Evolutionary conservation across 345 rosid genomes (phyloP).

Genomic region (Eutrema japonicum): DNA sequence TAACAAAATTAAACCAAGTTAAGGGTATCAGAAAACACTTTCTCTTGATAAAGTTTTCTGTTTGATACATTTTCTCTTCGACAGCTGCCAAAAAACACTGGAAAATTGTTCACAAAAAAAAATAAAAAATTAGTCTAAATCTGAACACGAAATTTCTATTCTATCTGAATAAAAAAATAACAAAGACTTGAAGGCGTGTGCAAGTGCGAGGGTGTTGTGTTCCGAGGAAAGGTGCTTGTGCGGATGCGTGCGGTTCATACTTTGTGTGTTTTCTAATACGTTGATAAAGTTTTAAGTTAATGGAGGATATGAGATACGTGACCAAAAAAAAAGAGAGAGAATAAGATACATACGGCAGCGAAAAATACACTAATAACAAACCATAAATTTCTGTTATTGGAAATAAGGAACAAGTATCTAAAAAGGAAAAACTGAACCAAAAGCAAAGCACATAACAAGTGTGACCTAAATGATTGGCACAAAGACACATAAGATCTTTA

Average conservation of each 20-base stretch:
- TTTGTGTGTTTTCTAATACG: neutral
- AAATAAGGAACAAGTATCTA: slow-evolving; percentile 41
- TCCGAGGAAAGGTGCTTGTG: slow-evolving; percentile 23
- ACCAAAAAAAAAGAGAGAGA: neutral
- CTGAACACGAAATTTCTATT: neutral
- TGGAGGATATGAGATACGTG: slow-evolving; percentile 26
- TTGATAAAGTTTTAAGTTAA: neutral
- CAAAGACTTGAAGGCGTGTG: slow-evolving; percentile 1
- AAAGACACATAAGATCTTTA: slow-evolving; percentile 28
- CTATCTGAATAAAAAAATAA: neutral
- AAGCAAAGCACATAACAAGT: slow-evolving; percentile 43
- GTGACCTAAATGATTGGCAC: slow-evolving; percentile 42
- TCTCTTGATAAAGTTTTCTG: too few relatives aligned
- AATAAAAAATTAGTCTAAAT: neutral
- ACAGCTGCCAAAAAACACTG: too few relatives aligned
- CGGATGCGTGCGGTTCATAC: slow-evolving; percentile 22
- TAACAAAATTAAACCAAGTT: too few relatives aligned
- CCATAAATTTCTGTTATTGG: slow-evolving; percentile 41
- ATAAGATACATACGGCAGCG: slow-evolving; percentile 21
- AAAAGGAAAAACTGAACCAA: slow-evolving; percentile 36
- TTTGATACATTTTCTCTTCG: too few relatives aligned
- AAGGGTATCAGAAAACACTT: too few relatives aligned
- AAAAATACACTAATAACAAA: slow-evolving; percentile 19
- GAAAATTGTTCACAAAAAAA: too few relatives aligned
- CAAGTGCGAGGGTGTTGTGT: neutral